These are phyloP conservation scores for Candida verbasci DNA, from an alignment of 805 yeast genomes.

Conservation along the genomic window DNA sequence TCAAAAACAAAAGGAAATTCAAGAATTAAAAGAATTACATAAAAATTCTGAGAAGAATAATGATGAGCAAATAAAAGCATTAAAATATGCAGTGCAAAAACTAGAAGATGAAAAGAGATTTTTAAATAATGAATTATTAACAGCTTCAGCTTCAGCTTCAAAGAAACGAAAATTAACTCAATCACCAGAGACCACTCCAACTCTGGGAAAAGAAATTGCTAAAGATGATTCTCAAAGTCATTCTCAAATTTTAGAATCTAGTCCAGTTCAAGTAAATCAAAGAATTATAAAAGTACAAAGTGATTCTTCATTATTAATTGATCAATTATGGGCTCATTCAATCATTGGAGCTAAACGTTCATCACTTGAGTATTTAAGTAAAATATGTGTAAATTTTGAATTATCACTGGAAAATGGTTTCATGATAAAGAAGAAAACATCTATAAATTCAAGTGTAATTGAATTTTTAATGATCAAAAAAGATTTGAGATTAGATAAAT, in stretches of 20 bases:
- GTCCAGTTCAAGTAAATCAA: slow-evolving; percentile 6
- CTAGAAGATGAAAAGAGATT: slow-evolving; percentile 42
- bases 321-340: slow-evolving; percentile 32
- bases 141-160: slow-evolving; percentile 19
- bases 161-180: neutral
- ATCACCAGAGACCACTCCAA: neutral
- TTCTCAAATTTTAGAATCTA: neutral
- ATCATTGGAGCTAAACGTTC: slow-evolving; percentile 33
- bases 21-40: slow-evolving; percentile 16
- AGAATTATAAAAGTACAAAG: slow-evolving; percentile 23
- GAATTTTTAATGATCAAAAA: slow-evolving; percentile 42
- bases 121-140: slow-evolving; percentile 32
- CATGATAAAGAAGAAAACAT: slow-evolving; percentile 21
- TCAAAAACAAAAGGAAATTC: slow-evolving; percentile 35
- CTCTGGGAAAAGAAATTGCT: neutral
- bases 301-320: slow-evolving; percentile 30
- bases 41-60: slow-evolving; percentile 14
- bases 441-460: slow-evolving; percentile 33
- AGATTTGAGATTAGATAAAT: slow-evolving; percentile 45
- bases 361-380: slow-evolving; percentile 26
- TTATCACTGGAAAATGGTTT: slow-evolving; percentile 13
- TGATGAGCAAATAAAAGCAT: slow-evolving; percentile 26
- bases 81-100: slow-evolving; percentile 30
- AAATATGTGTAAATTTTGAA: slow-evolving; percentile 24
- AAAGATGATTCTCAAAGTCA: neutral